These are phyloP conservation scores for Ascochyta fabae DNA, from an alignment of 2,329 filamentous ascomycete species.

Conservation along the genomic window DNA sequence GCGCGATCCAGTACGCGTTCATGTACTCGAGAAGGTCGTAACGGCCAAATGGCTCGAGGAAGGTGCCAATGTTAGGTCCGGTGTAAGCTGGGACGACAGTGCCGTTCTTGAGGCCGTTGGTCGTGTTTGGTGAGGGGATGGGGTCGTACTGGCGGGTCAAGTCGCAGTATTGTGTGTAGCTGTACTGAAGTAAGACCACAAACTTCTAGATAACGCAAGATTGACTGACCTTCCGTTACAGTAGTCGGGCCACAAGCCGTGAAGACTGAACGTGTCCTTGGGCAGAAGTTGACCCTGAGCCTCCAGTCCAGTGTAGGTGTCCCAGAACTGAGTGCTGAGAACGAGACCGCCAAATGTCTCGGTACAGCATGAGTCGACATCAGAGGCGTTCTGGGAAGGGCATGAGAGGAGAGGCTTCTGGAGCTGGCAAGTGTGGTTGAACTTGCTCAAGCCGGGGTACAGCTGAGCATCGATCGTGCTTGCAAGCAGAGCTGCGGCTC, in stretches of 20 bases:
- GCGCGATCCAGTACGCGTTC: conserved; percentile 70
- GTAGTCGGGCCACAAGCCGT: conserved; percentile 55
- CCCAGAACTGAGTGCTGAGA: conserved; percentile 69
- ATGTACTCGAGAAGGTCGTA: conserved; percentile 69
- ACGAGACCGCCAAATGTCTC: conserved; percentile 70
- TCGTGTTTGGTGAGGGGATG: conserved; percentile 67
- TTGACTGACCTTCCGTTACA: conserved; percentile 65
- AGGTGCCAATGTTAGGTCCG: conserved; percentile 64
- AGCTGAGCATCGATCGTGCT: conserved; percentile 46
- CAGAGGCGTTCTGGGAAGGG: conserved; percentile 36
- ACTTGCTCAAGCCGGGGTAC: conserved; percentile 55
- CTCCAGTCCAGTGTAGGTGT: conserved; percentile 68
- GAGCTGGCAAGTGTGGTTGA: conserved; percentile 65
- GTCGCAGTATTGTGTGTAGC: conserved; percentile 72
- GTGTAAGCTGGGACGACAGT: conserved; percentile 63
- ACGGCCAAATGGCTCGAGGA: conserved; percentile 64
- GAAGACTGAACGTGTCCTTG: conserved; percentile 63
- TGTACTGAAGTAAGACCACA: background rate
- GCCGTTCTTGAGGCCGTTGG: conserved; percentile 61
- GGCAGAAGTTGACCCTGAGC: conserved; percentile 64
- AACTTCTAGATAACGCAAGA: background rate
- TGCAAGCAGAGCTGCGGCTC: conserved; percentile 27
- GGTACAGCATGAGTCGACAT: conserved; percentile 67
- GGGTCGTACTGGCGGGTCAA: conserved; percentile 70
- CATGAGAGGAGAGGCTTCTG: conserved; percentile 45